Conservation (phyloP, 2,329 filamentous ascomycete species). For the Taxawa tesnikishii region DNA sequence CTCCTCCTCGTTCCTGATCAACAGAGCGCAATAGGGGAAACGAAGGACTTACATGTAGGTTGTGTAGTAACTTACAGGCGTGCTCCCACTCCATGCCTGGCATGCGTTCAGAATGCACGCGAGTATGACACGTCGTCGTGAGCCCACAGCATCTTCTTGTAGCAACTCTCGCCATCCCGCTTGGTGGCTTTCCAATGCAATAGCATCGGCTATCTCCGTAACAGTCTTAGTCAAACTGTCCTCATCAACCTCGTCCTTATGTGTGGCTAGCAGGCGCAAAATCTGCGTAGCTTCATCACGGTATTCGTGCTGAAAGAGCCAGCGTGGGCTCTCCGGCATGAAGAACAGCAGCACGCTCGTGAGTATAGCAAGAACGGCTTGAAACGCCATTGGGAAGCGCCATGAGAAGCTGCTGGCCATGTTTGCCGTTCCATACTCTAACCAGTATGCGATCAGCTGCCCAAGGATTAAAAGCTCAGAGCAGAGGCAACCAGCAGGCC, state of each 20-base stretch:
- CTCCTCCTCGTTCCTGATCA: no score
- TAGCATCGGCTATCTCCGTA: no score
- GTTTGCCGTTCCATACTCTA: constrained; percentile 27
- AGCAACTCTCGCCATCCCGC: constrained; percentile 26
- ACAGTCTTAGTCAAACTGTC: no score
- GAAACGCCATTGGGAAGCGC: constrained; percentile 31
- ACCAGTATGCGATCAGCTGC: no score
- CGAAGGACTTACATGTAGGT: no score
- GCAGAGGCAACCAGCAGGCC: constrained; percentile 40
- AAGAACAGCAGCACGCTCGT: constrained; percentile 32
- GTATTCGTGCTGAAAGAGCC: constrained; percentile 30
- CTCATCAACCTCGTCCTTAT: no score
- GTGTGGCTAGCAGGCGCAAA: constrained; percentile 31
- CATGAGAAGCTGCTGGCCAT: constrained; percentile 35
- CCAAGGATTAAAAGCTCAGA: no score
- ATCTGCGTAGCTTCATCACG: constrained; percentile 28
- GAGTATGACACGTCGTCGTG: not conserved
- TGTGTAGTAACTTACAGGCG: constrained; percentile 17
- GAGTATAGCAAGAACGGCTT: constrained; percentile 27
- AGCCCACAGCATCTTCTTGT: constrained; percentile 14
- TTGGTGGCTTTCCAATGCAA: constrained; percentile 25
- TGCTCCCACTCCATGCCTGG: constrained; percentile 16
- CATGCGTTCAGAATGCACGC: not conserved
- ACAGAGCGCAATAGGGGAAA: no score
- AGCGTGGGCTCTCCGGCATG: constrained; percentile 36